Conservation (phyloP, 225 moss, liverwort and hornwort genomes). For the Thuidium tamariscinum region DNA sequence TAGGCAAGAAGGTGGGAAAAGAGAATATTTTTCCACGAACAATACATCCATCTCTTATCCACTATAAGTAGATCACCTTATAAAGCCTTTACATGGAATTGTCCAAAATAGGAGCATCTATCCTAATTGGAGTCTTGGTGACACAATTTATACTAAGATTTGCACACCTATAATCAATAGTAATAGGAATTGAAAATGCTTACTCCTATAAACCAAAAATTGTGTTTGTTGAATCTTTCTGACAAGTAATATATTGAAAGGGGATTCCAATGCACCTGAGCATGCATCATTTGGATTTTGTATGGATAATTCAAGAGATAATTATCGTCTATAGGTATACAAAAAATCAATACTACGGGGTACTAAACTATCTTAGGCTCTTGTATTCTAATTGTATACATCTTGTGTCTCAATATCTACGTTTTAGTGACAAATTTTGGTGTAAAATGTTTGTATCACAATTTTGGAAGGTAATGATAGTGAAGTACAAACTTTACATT, state of each 20-base stretch:
- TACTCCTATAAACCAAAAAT: not conserved
- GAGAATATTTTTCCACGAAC: too few relatives aligned
- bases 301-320: not conserved
- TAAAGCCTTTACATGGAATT: too few relatives aligned
- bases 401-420: not conserved
- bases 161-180: not conserved
- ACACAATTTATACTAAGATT: not conserved
- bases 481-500: not conserved
- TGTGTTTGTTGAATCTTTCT: not conserved
- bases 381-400: not conserved
- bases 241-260: not conserved
- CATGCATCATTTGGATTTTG: fast-evolving
- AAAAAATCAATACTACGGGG: fast-evolving
- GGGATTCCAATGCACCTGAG: not conserved
- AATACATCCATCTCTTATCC: too few relatives aligned
- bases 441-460: not conserved
- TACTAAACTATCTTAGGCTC: not conserved
- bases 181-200: not conserved
- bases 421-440: not conserved
- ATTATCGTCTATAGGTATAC: fast-evolving
- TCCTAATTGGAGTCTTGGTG: not conserved
- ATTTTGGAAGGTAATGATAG: not conserved
- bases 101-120: too few relatives aligned
- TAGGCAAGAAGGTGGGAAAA: too few relatives aligned
- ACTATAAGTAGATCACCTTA: too few relatives aligned